Evolutionary conservation across 768 basidiomycete species (phyloP).

Genomic region (Calocybe cyanea): DNA sequence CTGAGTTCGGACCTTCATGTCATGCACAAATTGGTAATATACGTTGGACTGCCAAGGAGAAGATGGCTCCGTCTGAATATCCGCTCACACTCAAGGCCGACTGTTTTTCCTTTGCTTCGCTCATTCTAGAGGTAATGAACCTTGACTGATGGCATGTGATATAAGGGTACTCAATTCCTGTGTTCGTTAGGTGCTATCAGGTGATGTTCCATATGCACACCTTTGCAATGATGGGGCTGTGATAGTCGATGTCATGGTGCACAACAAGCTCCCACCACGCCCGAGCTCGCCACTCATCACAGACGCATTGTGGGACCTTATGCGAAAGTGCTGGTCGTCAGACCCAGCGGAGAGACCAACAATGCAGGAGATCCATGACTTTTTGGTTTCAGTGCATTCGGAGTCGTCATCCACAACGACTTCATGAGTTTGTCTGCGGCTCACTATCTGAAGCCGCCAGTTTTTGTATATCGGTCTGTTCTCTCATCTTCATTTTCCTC

Average conservation of each 20-base stretch:
- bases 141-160: not conserved
- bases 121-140: constrained; percentile 16
- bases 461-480: too few relatives aligned
- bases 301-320: constrained; percentile 13
- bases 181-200: constrained; percentile 9
- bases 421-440: too few relatives aligned
- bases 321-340: constrained; percentile 7
- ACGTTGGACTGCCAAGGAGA: constrained; percentile 15
- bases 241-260: constrained; percentile 14
- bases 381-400: too few relatives aligned
- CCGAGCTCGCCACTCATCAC: constrained; percentile 10
- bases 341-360: constrained; percentile 12
- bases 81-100: constrained; percentile 13
- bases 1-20: not conserved
- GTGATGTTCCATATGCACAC: constrained; percentile 11
- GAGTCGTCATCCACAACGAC: too few relatives aligned
- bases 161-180: too few relatives aligned
- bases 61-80: constrained; percentile 3
- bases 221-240: constrained; percentile 15
- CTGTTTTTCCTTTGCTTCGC: constrained; percentile 14
- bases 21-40: constrained; percentile 5
- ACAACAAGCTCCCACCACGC: constrained; percentile 9
- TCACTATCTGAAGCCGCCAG: too few relatives aligned
- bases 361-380: constrained; percentile 10
- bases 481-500: too few relatives aligned